Percentiles rank a stretch among this genome's conserved stretches.
Evolutionary conservation across 768 basidiomycete genomes (phyloP).

Genomic region (Tylopilus subfusipes): DNA sequence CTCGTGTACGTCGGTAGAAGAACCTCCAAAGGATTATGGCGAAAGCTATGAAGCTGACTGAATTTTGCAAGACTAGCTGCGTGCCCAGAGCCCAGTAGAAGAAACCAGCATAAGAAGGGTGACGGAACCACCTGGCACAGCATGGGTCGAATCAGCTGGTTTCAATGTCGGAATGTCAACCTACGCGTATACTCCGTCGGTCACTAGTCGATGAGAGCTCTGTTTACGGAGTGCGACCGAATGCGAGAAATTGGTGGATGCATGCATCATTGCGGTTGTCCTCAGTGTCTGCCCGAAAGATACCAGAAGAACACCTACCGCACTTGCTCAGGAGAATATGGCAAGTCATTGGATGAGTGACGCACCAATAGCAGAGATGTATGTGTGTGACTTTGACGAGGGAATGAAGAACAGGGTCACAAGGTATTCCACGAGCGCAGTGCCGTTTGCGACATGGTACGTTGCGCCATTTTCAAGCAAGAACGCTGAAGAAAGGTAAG

Average conservation of each 20-base stretch:
- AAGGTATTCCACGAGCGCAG: slow-evolving; percentile 79
- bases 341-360: slow-evolving; percentile 1
- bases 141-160: neutral
- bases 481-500: slow-evolving; percentile 58
- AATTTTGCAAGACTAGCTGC: slow-evolving; percentile 88
- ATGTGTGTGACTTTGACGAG: slow-evolving; percentile 53
- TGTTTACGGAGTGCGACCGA: slow-evolving; percentile 73
- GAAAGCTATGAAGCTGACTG: slow-evolving; percentile 67
- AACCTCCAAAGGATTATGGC: slow-evolving; percentile 74
- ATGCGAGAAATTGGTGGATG: slow-evolving; percentile 92
- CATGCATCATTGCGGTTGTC: slow-evolving; percentile 95
- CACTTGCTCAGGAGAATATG: neutral
- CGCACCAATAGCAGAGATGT: slow-evolving; percentile 59
- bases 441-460: slow-evolving; percentile 82
- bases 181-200: slow-evolving; percentile 84
- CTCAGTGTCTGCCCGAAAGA: slow-evolving; percentile 73
- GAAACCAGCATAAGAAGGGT: slow-evolving; percentile 96
- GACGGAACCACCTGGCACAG: slow-evolving; percentile 53
- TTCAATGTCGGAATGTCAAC: slow-evolving; percentile 24
- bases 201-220: slow-evolving; percentile 75
- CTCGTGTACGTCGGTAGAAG: slow-evolving; percentile 75
- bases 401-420: slow-evolving; percentile 66
- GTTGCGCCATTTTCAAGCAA: slow-evolving; percentile 83
- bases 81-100: slow-evolving; percentile 98
- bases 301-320: slow-evolving; percentile 60